A percentile compares a stretch with the other conserved stretches of the same genome.
phyloP scores from a whole-genome alignment of 352 stramenopile genomes.

The Phytophthora parvispora region DNA sequence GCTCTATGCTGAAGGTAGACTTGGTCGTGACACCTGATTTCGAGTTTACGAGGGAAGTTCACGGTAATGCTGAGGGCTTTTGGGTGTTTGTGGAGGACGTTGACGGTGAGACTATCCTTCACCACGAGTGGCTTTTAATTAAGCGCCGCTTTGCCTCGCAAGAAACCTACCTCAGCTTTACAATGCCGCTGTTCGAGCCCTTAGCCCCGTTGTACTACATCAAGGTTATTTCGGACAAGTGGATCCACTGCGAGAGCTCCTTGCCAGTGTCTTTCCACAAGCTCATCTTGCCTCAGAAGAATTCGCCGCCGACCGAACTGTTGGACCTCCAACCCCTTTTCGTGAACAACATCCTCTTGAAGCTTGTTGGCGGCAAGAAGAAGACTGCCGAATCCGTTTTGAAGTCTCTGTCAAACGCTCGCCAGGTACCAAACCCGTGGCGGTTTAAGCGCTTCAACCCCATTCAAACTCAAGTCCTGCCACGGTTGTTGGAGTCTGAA shows the following conservation, averaged over 20 bases:
- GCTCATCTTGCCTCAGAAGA: conserved; percentile 99
- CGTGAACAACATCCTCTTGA: conserved; percentile 89
- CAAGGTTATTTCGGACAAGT: conserved; percentile 98
- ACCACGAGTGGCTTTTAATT: conserved; percentile 98
- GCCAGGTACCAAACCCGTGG: conserved; percentile 59
- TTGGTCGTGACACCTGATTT: conserved; percentile 98
- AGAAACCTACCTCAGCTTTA: conserved; percentile 94
- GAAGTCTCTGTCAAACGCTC: conserved; percentile 48
- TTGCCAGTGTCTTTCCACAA: conserved; percentile 99
- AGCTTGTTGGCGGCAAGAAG: conserved; percentile 74
- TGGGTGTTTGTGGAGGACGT: conserved; percentile 99
- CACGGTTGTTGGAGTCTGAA: conserved; percentile 96
- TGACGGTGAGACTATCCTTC: conserved; percentile 98
- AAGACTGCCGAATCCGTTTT: conserved; percentile 63
- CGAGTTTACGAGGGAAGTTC: conserved; percentile 97
- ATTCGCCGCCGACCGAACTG: conserved; percentile 97
- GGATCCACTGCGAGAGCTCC: conserved; percentile 97
- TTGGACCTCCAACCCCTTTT: conserved; percentile 98
- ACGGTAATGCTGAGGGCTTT: conserved; percentile 98
- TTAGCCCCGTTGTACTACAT: conserved; percentile 99
- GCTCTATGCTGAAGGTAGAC: conserved; percentile 97
- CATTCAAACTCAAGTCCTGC: conserved; percentile 99
- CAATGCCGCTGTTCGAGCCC: conserved; percentile 98
- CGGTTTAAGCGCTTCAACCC: conserved; percentile 97
- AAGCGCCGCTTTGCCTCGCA: conserved; percentile 88